phyloP scores from a whole-genome alignment of 306 rosid genomes.

The Medicago truncatula region MtrunA17r5.0-ANR NC_053044.1:4336501-4337000 shows the following conservation, averaged over 20 bases:
- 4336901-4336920: no score
- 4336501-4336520: conserved; percentile 71
- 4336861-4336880: no score
- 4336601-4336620: conserved; percentile 12
- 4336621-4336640: not conserved
- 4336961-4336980: not conserved
- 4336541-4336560: conserved; percentile 75
- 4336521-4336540: conserved; percentile 50
- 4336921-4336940: no score
- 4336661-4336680: not conserved
- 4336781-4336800: no score
- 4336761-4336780: conserved; percentile 7
- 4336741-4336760: not conserved
- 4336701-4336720: not conserved
- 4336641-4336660: not conserved
- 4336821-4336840: no score
- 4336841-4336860: no score
- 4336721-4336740: not conserved
- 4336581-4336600: conserved; percentile 1
- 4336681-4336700: not conserved
- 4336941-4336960: conserved; percentile 1
- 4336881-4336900: no score
- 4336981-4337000: conserved; percentile 14
- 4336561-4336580: conserved; percentile 81
- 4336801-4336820: no score